These are phyloP conservation scores for Candida berthetii DNA, from an alignment of 805 yeast species.

Conservation along the genomic window DNA sequence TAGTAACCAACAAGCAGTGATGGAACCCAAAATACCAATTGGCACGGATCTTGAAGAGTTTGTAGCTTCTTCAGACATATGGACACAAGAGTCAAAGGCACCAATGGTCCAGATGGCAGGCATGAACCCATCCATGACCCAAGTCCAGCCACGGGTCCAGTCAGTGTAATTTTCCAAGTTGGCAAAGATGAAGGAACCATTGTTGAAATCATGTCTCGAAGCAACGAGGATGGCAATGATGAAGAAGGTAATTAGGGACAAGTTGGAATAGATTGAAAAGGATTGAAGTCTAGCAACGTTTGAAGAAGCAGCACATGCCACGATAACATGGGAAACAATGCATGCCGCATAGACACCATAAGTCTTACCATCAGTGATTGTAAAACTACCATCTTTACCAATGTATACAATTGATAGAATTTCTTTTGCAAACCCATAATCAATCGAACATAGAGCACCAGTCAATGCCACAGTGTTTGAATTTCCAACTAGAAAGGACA, in stretches of 20 bases:
- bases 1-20: constrained; percentile 43
- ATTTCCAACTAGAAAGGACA: constrained; percentile 60
- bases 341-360: constrained; percentile 68
- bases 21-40: constrained; percentile 45
- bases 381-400: constrained; percentile 47
- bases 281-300: constrained; percentile 55
- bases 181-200: constrained; percentile 50
- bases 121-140: constrained; percentile 45
- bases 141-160: constrained; percentile 59
- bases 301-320: constrained; percentile 52
- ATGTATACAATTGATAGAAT: constrained; percentile 53
- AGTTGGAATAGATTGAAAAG: constrained; percentile 48
- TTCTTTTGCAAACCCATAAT: constrained; percentile 62
- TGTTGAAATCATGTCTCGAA: constrained; percentile 32
- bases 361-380: constrained; percentile 42
- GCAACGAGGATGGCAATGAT: constrained; percentile 65
- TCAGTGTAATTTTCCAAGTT: constrained; percentile 40
- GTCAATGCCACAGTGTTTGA: constrained; percentile 62
- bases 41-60: constrained; percentile 58
- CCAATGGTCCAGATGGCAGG: constrained; percentile 73
- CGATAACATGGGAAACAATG: constrained; percentile 40
- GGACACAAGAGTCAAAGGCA: constrained; percentile 62
- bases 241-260: constrained; percentile 44
- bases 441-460: constrained; percentile 62
- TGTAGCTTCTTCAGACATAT: constrained; percentile 62